These are phyloP conservation scores for Mucor plumbeus DNA, from an alignment of 371 early-diverging fungal genomes.

Conservation along the genomic window DNA sequence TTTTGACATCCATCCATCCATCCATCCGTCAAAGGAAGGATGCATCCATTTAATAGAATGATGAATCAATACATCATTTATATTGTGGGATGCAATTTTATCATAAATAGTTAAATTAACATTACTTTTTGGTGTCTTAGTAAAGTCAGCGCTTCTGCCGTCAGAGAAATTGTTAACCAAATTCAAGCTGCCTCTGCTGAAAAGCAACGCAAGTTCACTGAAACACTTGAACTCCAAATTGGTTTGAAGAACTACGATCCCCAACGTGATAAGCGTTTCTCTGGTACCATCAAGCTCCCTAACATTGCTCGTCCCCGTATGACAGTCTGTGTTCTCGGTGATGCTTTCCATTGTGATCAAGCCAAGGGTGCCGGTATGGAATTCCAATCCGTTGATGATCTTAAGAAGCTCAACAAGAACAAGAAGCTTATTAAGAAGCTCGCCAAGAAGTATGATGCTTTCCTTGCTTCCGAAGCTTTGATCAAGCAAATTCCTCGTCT, in stretches of 20 bases:
- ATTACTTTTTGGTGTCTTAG: conserved; percentile 39
- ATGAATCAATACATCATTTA: neutral
- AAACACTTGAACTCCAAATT: conserved; percentile 97
- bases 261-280: conserved; percentile 43
- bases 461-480: conserved; percentile 96
- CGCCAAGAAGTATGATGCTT: conserved; percentile 94
- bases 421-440: conserved; percentile 99
- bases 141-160: conserved; percentile 88
- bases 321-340: conserved; percentile 96
- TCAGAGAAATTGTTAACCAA: conserved; percentile 79
- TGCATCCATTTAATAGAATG: conserved; percentile 11
- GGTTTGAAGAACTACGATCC: conserved; percentile 99
- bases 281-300: conserved; percentile 39
- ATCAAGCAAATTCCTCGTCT: conserved; percentile 99
- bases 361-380: conserved; percentile 94
- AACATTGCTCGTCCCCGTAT: conserved; percentile 90
- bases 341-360: conserved; percentile 94
- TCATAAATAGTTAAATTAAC: neutral
- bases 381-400: conserved; percentile 95
- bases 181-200: conserved; percentile 80
- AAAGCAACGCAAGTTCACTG: conserved; percentile 91
- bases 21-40: conserved; percentile 13
- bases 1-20: conserved; percentile 23
- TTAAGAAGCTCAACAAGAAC: conserved; percentile 99
- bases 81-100: neutral